Base-by-base conservation (phyloP, 495 filamentous ascomycete genomes). In the Glutinoglossum americanum region DNA sequence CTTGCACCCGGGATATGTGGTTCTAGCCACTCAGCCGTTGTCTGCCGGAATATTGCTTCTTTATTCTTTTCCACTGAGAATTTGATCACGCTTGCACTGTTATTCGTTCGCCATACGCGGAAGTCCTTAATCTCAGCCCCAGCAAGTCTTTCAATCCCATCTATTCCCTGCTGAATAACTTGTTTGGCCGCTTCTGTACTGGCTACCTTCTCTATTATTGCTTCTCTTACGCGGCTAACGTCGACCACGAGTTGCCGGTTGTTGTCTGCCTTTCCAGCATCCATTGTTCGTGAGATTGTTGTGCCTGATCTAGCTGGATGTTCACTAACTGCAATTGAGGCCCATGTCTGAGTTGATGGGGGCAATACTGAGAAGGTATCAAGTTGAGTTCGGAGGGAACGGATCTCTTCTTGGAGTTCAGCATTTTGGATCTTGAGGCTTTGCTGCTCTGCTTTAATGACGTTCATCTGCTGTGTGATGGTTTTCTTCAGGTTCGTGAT, bases 11-110 rank as follows among this genome's bases (percentile, higher is more conserved):
- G 58, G 8, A 59, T 41, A 1, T 39, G 32, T 23, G 30, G 35
- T n/a, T 59, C 58, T 13, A 59, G 51, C 58, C 35, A 59, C 19
- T 59, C 32, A 13, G 45, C 19, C 19, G 45, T 54, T 30, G 47
- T 59, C 47, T 54, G 47, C 21, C 47, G 32, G 44, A 55, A 3
- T 59, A 9, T 51, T 17, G 23, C 58, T 27, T 59, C 32, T 11
- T 54, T 54, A 25, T 54, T 39, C 57, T 59, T 54, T 8, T 59
- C 57, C 13, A 59, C 26, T 9, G 32, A 59, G 58, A 59, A 59
- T 32, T 59, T 59, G 33, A 56, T 59, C 1, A 56, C 32, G 17
- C 51, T 59, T 8, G 32, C n/a, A n/a, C n/a, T 27, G 25, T 56
- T 44, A 23, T 59, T 27, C 23, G 23, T 23, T 54, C 47, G 5